Percentiles rank a stretch among this genome's conserved stretches.
Conservation (phyloP, 352 stramenopile species). For the Phytopythium montanum region DNA sequence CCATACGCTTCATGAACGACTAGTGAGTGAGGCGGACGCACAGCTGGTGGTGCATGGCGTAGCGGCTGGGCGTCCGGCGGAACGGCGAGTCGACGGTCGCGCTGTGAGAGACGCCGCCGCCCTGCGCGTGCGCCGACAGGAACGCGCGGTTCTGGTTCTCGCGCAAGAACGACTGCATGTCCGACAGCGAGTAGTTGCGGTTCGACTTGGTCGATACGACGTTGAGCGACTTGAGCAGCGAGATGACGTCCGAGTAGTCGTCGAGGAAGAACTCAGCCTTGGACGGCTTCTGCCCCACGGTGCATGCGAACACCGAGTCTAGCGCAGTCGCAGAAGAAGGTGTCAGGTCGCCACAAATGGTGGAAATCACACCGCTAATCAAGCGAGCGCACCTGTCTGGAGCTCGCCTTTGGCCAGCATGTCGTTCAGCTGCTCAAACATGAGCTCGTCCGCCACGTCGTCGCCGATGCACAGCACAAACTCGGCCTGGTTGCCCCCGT, state of each 20-base stretch:
- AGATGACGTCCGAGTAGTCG: conserved; percentile 93
- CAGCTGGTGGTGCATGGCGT: conserved; percentile 34
- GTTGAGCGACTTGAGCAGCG: conserved; percentile 84
- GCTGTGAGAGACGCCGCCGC: conserved; percentile 30
- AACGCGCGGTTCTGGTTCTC: conserved; percentile 37
- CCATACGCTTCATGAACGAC: neutral
- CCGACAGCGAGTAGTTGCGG: conserved; percentile 76
- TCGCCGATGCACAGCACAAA: conserved; percentile 98
- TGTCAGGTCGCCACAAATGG: neutral
- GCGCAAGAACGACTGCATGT: conserved; percentile 79
- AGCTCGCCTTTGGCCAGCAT: conserved; percentile 37
- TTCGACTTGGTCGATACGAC: conserved; percentile 81
- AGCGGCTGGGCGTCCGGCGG: conserved; percentile 47
- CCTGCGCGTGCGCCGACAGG: conserved; percentile 43
- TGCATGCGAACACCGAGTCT: conserved; percentile 93
- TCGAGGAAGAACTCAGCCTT: conserved; percentile 96
- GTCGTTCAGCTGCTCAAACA: conserved; percentile 87
- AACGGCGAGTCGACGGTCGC: conserved; percentile 47
- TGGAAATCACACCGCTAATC: neutral
- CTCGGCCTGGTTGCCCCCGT: conserved; percentile 80
- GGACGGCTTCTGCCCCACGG: conserved; percentile 97
- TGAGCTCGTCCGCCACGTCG: conserved; percentile 98
- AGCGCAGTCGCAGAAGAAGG: conserved; percentile 17
- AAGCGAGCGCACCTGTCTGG: conserved; percentile 35
- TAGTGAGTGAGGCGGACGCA: conserved; percentile 18